Evolutionary conservation across 2,329 filamentous ascomycete species (phyloP), one percentile per base, ranked within the genome.

Genomic region (Thielaviopsis cerberus): DNA sequence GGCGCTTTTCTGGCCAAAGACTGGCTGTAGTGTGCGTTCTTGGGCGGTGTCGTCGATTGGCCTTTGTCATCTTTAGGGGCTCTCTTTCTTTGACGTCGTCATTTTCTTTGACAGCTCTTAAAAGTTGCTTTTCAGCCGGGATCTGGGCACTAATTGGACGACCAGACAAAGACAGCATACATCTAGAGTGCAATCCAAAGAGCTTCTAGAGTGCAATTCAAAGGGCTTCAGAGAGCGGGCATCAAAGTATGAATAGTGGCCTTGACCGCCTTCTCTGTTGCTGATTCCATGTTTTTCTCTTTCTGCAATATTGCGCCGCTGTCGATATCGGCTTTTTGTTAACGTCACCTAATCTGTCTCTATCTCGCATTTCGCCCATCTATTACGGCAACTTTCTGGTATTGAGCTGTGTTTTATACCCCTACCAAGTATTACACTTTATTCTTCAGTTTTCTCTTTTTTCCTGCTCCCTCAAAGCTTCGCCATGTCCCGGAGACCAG

Each of bases 401-500:
- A 22, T 17, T n/a, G 22, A 22, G 41, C n/a, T n/a, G 17, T 20
- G 4, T 5, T 48, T 22, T n/a, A 48, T 4, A n/a, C 1, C n/a
- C n/a, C 41, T 20, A 17, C 17, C 6, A 20, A 4, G 7, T 15
- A 3, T 8, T 6, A 13, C 11, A 37, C 30, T 41, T 41, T 3
- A 17, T n/a, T 10, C 15, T 34, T 55, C 48, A 15, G 15, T 50
- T 23, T 41, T 51, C 24, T n/a, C 23, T 48, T 34, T 24, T 4
- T 54, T 45, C 23, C 34, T 3, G 15, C 34, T 22, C n/a, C n/a
- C 22, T 55, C 24, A 57, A 41, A 37, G 45, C 25, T 17, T 54
- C 54, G 57, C 30, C 17, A 60, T 62, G 55, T 34, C 58, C 53
- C 53, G 55, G 48, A 53, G 53, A 56, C 22, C 23, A 27, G 26